Conservation (phyloP, 129 eudicot species). For the Pittosporum tobira region DNA sequence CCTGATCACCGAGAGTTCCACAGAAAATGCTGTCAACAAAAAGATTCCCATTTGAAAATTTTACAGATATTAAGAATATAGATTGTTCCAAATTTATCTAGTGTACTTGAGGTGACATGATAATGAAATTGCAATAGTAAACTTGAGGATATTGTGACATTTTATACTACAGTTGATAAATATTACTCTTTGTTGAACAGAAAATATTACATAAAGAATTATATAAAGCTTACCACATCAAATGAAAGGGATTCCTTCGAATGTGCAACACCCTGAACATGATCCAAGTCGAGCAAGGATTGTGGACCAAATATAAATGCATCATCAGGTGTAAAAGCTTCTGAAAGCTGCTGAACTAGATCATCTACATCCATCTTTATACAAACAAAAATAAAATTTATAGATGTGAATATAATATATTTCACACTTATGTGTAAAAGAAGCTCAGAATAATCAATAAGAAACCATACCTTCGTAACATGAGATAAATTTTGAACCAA, state of each 20-base stretch:
- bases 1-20: background rate
- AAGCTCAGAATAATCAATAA: background rate
- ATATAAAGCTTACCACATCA: conserved; percentile 47
- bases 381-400: conserved; percentile 7
- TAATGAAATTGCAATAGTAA: too few relatives aligned
- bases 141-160: too few relatives aligned
- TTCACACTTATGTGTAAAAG: background rate
- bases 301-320: conserved; percentile 62
- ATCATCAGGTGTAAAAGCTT: conserved; percentile 74
- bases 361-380: conserved; percentile 63
- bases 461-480: conserved; percentile 45
- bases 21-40: too few relatives aligned
- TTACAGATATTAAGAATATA: too few relatives aligned
- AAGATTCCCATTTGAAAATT: too few relatives aligned
- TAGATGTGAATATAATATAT: background rate
- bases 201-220: conserved; percentile 1
- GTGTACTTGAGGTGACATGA: too few relatives aligned
- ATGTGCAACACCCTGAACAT: conserved; percentile 39
- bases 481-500: conserved; percentile 50
- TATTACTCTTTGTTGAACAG: too few relatives aligned
- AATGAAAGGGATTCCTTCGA: conserved; percentile 66
- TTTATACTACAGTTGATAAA: too few relatives aligned
- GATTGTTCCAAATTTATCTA: too few relatives aligned
- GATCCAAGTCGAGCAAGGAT: conserved; percentile 51
- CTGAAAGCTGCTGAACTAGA: conserved; percentile 50